Conservation (phyloP, 345 rosid genomes). For the Stellera chamaejasme region DNA sequence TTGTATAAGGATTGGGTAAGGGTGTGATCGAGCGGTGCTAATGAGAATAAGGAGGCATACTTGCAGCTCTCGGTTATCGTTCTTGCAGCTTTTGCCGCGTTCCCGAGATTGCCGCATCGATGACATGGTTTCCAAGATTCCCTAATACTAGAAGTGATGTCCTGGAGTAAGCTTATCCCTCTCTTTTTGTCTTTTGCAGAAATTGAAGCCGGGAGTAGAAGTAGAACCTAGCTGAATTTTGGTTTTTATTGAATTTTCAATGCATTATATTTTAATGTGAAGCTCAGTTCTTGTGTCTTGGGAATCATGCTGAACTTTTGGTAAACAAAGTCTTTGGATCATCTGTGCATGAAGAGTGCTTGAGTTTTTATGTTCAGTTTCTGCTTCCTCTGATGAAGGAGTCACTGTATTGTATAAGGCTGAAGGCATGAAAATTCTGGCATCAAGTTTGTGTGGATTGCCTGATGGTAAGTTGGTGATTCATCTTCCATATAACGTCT, state of each 20-base stretch:
- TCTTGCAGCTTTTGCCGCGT: constrained; percentile 79
- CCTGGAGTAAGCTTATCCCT: constrained; percentile 27
- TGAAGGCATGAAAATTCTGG: constrained; percentile 68
- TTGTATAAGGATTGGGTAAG: constrained; percentile 33
- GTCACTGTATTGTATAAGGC: constrained; percentile 33
- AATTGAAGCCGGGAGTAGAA: background rate
- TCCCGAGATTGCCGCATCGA: constrained; percentile 65
- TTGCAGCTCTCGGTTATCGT: constrained; percentile 65
- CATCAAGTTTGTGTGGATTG: constrained; percentile 44
- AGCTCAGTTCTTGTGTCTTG: too few relatives aligned
- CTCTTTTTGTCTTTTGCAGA: constrained; percentile 1
- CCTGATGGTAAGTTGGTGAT: constrained; percentile 44
- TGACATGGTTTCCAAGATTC: constrained; percentile 68
- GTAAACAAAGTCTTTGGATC: constrained; percentile 31
- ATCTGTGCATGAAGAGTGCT: constrained; percentile 53
- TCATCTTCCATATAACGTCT: too few relatives aligned
- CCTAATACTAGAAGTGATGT: constrained; percentile 51
- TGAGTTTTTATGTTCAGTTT: constrained; percentile 53
- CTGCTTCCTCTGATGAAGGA: constrained; percentile 48
- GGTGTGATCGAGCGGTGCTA: constrained; percentile 30
- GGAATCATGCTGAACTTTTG: background rate
- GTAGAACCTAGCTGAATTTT: background rate
- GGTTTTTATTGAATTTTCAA: background rate
- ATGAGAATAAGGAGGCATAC: constrained; percentile 59
- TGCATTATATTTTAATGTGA: too few relatives aligned